Percentiles rank a stretch among this genome's conserved stretches.
Conservation (phyloP, 148 eudicot species). For the Camellia sinensis region DNA sequence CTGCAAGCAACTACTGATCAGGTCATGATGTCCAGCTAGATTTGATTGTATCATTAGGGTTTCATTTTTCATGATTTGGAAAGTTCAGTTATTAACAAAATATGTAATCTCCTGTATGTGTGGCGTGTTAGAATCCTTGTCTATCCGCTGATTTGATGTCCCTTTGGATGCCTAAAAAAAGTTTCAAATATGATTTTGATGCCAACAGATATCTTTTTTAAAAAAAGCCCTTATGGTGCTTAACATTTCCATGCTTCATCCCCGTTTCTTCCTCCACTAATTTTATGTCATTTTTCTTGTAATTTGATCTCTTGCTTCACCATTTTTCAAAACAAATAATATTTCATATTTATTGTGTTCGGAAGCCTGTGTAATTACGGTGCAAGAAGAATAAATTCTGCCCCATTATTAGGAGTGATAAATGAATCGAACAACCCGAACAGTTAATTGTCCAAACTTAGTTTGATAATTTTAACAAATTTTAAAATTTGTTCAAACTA, state of each 20-base stretch:
- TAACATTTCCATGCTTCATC: neutral
- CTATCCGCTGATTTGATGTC: neutral
- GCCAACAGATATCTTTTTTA: neutral
- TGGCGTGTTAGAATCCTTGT: neutral
- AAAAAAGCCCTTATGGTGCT: neutral
- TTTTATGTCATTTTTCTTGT: neutral
- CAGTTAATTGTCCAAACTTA: too few species aligned
- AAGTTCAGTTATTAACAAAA: neutral
- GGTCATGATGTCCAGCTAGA: conserved; percentile 75
- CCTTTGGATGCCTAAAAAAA: neutral
- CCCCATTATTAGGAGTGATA: too few species aligned
- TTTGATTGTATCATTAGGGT: conserved; percentile 12
- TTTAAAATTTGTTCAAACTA: too few species aligned
- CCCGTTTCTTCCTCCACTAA: neutral
- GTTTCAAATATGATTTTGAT: neutral
- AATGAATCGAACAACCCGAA: too few species aligned
- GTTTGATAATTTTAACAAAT: too few species aligned
- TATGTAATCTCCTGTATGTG: neutral
- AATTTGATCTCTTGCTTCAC: neutral
- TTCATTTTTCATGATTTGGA: conserved; percentile 8
- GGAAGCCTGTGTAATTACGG: too few species aligned
- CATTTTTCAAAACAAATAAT: neutral
- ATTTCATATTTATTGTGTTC: too few species aligned
- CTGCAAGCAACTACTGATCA: conserved; percentile 76
- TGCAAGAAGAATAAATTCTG: too few species aligned